A percentile compares a stretch with the other conserved stretches of the same genome.
phyloP scores from a whole-genome alignment of 73 alveolate genomes.

The Urostyla sp. region DNA sequence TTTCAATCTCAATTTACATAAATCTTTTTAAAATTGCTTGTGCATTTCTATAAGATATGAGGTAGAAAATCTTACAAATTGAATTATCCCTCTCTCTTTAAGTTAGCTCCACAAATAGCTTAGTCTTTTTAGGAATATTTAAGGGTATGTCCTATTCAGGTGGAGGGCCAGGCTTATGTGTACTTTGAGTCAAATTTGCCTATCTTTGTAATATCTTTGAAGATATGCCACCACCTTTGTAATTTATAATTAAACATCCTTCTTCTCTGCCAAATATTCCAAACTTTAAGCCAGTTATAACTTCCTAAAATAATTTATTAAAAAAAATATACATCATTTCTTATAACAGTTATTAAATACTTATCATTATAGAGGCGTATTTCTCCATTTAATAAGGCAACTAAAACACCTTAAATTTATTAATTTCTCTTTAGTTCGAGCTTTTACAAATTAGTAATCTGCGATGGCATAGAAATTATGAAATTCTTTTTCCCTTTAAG shows the following conservation, averaged over 20 bases:
- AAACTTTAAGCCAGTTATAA: conserved; percentile 84
- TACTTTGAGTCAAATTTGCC: conserved; percentile 70
- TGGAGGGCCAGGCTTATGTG: conserved; percentile 80
- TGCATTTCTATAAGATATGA: conserved; percentile 80
- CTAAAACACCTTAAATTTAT: conserved; percentile 76
- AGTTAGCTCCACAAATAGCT: conserved; percentile 89
- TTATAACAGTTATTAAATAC: conserved; percentile 78
- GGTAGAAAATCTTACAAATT: conserved; percentile 18
- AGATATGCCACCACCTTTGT: conserved; percentile 89
- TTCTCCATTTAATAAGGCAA: conserved; percentile 90
- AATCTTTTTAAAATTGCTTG: conserved; percentile 92
- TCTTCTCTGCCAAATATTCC: conserved; percentile 94
- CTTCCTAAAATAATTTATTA: conserved; percentile 64
- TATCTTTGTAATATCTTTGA: conserved; percentile 81
- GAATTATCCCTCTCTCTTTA: conserved; percentile 94
- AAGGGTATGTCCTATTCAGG: conserved; percentile 82
- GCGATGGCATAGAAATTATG: conserved; percentile 76
- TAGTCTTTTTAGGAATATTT: conserved; percentile 91
- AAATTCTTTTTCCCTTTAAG: conserved; percentile 82
- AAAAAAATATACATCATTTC: conserved; percentile 63
- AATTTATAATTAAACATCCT: conserved; percentile 87
- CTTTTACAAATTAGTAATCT: conserved; percentile 83
- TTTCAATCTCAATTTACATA: conserved; percentile 86
- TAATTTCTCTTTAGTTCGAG: conserved; percentile 79
- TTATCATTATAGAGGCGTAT: conserved; percentile 90